These are phyloP conservation scores for Coelastrella sp. DNA, from an alignment of 139 green algal genomes.

Conservation along the genomic window DNA sequence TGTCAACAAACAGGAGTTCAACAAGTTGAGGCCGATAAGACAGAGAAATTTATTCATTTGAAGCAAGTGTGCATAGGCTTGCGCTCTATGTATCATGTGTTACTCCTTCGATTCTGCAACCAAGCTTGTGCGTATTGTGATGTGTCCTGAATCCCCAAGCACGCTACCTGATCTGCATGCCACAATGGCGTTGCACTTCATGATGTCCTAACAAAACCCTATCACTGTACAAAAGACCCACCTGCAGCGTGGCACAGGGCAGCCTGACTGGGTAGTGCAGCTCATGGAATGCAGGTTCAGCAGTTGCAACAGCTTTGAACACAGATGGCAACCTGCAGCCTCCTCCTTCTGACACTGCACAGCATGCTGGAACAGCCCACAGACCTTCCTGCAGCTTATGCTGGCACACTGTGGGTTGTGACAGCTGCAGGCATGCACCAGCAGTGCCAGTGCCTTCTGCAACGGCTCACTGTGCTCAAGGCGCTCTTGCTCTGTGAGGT, in stretches of 20 bases:
- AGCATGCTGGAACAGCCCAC: constrained; percentile 89
- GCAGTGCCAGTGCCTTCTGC: constrained; percentile 91
- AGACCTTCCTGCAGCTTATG: constrained; percentile 88
- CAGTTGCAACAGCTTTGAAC: constrained; percentile 94
- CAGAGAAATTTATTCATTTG: background rate
- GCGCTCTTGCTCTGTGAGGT: constrained; percentile 86
- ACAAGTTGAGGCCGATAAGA: background rate
- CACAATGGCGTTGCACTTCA: too few relatives aligned
- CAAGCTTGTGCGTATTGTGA: too few relatives aligned
- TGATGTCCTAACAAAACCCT: too few relatives aligned
- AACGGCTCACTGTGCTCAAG: constrained; percentile 76
- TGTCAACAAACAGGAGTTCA: background rate
- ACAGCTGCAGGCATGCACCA: constrained; percentile 93
- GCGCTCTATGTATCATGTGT: too few relatives aligned
- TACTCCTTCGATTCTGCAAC: too few relatives aligned
- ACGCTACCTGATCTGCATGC: too few relatives aligned
- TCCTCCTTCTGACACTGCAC: constrained; percentile 75
- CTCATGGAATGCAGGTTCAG: constrained; percentile 94
- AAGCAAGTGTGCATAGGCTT: too few relatives aligned
- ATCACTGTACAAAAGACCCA: constrained; percentile 9
- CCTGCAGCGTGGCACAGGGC: constrained; percentile 87
- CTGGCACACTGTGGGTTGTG: constrained; percentile 74
- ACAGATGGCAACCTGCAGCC: constrained; percentile 89
- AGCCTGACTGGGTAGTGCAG: constrained; percentile 85
- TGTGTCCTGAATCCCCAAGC: too few relatives aligned